phyloP scores from a whole-genome alignment of 202 grass and related monocot species.

The Schoenoplectus triqueter region DNA sequence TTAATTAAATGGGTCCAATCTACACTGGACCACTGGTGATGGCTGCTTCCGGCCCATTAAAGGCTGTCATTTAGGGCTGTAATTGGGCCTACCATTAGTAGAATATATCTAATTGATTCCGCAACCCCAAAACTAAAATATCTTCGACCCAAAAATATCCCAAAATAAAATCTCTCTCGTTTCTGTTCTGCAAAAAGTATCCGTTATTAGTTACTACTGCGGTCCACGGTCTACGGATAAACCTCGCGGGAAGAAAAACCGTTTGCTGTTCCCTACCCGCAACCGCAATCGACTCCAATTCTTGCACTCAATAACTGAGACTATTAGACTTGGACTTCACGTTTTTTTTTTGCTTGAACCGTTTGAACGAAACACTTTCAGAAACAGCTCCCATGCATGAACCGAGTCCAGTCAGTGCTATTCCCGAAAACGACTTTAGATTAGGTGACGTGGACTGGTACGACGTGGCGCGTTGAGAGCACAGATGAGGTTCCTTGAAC shows the following conservation, averaged over 20 bases:
- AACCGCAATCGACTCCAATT: slow-evolving; percentile 41
- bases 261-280: slow-evolving; percentile 35
- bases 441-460: slow-evolving; percentile 37
- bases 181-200: too few relatives aligned
- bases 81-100: not conserved
- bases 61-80: not conserved
- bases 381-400: not conserved
- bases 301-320: slow-evolving; percentile 11
- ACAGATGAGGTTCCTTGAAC: slow-evolving; percentile 58
- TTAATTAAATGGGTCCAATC: not conserved
- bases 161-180: not conserved
- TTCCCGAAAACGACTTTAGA: not conserved
- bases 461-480: slow-evolving; percentile 51
- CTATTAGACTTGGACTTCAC: not conserved
- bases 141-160: slow-evolving; percentile 18
- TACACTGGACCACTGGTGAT: not conserved
- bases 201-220: not conserved
- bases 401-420: not conserved
- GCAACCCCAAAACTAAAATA: not conserved
- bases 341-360: not conserved
- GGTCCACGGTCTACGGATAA: not conserved
- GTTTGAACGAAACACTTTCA: too few relatives aligned
- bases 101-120: not conserved
- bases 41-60: not conserved
- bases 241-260: not conserved